Evolutionary conservation across 257 asterid species (phyloP).

Genomic region (Linaria vulgaris): DNA sequence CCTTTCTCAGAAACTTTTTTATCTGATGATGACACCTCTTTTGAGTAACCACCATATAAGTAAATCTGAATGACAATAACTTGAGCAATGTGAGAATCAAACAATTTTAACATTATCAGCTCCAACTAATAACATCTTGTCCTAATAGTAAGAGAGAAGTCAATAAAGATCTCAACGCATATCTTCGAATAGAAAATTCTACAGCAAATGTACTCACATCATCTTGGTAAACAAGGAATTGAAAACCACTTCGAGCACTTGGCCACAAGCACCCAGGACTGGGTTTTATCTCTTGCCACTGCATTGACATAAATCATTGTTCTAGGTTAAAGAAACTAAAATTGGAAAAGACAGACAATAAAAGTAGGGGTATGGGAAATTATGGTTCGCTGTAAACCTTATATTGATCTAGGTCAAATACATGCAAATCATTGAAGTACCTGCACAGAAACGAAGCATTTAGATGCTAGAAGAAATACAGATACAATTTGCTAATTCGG

Average conservation of each 20-base stretch:
- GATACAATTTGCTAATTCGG: conserved; percentile 9
- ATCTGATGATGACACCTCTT: conserved; percentile 79
- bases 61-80: conserved; percentile 52
- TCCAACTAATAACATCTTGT: conserved; percentile 13
- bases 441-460: conserved; percentile 41
- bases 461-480: conserved; percentile 21
- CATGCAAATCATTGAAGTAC: conserved; percentile 86
- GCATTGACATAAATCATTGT: conserved; percentile 27
- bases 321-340: conserved; percentile 23
- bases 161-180: conserved; percentile 9
- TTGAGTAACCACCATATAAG: conserved; percentile 93
- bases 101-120: conserved; percentile 13
- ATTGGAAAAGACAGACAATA: conserved; percentile 8
- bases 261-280: conserved; percentile 97
- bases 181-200: conserved; percentile 8
- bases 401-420: conserved; percentile 91
- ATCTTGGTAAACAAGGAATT: conserved; percentile 85
- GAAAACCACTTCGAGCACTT: conserved; percentile 96
- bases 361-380: conserved; percentile 19
- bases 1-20: conserved; percentile 88
- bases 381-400: conserved; percentile 50
- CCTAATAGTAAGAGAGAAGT: neutral
- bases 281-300: conserved; percentile 99
- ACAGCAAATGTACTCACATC: conserved; percentile 46
- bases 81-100: conserved; percentile 10